Conservation (phyloP, 1,284 basidiomycete species). For the Trametes polyzona region DNA sequence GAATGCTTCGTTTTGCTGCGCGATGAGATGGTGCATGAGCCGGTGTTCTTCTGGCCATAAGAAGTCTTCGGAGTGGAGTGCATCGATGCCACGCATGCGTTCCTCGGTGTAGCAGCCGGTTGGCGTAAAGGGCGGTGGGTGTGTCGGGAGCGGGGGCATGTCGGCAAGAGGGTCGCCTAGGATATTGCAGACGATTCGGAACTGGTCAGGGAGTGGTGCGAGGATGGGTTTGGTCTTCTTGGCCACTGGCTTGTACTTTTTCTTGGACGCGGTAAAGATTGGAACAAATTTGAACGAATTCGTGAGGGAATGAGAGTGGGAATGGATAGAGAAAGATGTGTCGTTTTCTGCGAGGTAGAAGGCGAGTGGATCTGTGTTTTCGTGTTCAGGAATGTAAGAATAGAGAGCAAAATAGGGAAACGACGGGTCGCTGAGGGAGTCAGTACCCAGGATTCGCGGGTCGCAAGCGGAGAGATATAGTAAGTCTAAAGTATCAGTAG, state of each 20-base stretch:
- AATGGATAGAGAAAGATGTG: slow-evolving; percentile 2
- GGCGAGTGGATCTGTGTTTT: too few species aligned
- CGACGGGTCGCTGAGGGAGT: slow-evolving; percentile 9
- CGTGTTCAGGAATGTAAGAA: neutral
- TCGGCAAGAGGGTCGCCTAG: slow-evolving; percentile 37
- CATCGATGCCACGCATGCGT: slow-evolving; percentile 30
- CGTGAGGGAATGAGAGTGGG: neutral
- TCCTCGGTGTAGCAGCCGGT: slow-evolving; percentile 39
- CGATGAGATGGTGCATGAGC: slow-evolving; percentile 39
- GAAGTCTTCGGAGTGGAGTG: slow-evolving; percentile 34
- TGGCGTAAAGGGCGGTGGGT: slow-evolving; percentile 35
- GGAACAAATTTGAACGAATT: neutral
- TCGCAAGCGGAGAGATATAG: slow-evolving; percentile 15
- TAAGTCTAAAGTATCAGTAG: neutral
- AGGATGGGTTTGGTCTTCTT: slow-evolving; percentile 35
- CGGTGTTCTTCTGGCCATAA: slow-evolving; percentile 35
- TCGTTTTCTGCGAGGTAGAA: neutral
- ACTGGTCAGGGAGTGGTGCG: slow-evolving; percentile 34
- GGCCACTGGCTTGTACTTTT: slow-evolving; percentile 44
- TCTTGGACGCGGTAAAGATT: slow-evolving; percentile 15
- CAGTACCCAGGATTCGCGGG: neutral
- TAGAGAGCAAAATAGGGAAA: slow-evolving; percentile 5
- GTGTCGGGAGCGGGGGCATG: slow-evolving; percentile 31
- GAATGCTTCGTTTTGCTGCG: slow-evolving; percentile 36
- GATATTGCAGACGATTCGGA: slow-evolving; percentile 38